Evolutionary conservation across 2,329 filamentous ascomycete species (phyloP), one percentile per base, ranked within the genome.

Genomic region (Sordariomycetes sp.): DNA sequence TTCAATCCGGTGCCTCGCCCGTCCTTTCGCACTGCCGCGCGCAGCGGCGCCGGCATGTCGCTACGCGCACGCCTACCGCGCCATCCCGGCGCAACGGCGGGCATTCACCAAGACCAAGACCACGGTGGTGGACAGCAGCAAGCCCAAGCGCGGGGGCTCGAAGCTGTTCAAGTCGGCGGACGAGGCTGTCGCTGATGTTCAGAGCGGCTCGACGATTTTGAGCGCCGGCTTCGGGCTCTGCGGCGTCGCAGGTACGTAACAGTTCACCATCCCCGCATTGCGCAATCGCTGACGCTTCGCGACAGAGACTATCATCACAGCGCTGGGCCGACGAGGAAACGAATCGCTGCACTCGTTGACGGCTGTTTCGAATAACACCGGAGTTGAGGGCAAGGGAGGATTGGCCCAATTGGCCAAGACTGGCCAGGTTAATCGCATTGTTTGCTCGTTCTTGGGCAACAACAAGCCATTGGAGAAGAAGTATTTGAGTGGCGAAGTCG

Each of bases 141-240:
- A n/a, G n/a, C n/a, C 34, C 7, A 31, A 48, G 8, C 50, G 57
- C 5, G 54, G 53, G 9, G 56, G 44, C 2, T 70, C 67, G 1
- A 74, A 74, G 45, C 45, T 73, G 2, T 72, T 58, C 43, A 51
- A 51, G 4, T 72, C 65, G 4, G 80, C 81, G 14, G 78, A 81
- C 41, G 74, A 74, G 27, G 83, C 83, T 6, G 72, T 87, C 26
- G 71, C 74, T 3, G 82, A 86, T 49, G 62, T 88, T 37, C 65
- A 79, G 50, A 79, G 81, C 46, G 75, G 82, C 35, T 78, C 75
- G 9, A 82, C 75, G 0, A 65, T 90, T 23, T 63, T 90, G 36
- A 86, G 82, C 50, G 79, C 83, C 12, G 85, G 84, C 2, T 90
- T 90, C 53, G 85, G 85, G n/a, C 70, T 90, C 10, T 88, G 82